Conservation (phyloP, 2,329 filamentous ascomycete genomes). For the Claviceps paspali region DNA sequence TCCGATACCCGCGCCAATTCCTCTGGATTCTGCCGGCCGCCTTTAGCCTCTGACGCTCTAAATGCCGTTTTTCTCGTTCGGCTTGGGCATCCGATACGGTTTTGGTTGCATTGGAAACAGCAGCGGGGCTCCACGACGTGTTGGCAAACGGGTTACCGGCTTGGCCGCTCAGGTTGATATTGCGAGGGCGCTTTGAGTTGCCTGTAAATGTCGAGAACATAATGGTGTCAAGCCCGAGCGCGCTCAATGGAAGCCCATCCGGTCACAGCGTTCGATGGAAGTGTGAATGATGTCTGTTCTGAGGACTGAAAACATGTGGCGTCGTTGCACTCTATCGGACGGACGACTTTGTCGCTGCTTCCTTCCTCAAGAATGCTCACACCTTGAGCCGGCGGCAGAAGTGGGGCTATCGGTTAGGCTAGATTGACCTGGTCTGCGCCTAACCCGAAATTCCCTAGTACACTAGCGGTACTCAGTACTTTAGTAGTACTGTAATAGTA, state of each 20-base stretch:
- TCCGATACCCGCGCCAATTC: slow-evolving; percentile 64
- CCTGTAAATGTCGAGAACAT: slow-evolving; percentile 95
- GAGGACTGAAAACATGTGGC: not conserved
- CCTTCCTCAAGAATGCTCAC: no score
- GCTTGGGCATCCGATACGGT: slow-evolving; percentile 77
- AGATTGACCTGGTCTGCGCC: no score
- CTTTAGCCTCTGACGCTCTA: slow-evolving; percentile 61
- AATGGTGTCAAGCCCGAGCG: slow-evolving; percentile 9
- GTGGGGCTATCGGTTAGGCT: no score
- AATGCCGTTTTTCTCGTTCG: slow-evolving; percentile 65
- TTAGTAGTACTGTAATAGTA: no score
- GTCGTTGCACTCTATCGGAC: slow-evolving; percentile 1
- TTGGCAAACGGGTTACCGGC: slow-evolving; percentile 65
- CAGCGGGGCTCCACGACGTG: slow-evolving; percentile 39
- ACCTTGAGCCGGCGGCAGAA: no score
- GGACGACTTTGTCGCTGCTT: no score
- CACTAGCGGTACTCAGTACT: no score
- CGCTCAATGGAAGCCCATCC: not conserved
- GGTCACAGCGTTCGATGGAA: not conserved
- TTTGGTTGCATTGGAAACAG: slow-evolving; percentile 51
- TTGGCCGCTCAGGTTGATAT: slow-evolving; percentile 87
- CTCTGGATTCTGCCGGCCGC: slow-evolving; percentile 63
- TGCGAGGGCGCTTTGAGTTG: slow-evolving; percentile 66
- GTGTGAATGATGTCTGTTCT: not conserved
- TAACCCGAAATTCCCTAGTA: no score